phyloP scores from a whole-genome alignment of 345 rosid genomes.

The Mangifera indica region DNA sequence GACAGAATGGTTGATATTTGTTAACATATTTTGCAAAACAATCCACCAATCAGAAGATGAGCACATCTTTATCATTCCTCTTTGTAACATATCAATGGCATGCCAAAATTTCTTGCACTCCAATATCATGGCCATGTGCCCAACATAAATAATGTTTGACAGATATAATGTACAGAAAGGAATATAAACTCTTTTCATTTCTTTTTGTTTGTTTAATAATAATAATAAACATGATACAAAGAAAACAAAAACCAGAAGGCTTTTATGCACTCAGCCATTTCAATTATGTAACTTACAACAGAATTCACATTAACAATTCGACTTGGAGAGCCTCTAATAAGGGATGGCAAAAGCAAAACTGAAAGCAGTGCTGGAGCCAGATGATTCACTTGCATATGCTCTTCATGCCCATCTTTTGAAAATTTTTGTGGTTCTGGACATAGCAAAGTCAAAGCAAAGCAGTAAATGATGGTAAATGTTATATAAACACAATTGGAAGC shows the following conservation, averaged over 20 bases:
- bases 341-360: slow-evolving; percentile 84
- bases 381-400: slow-evolving; percentile 99
- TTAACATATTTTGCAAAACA: neutral
- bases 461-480: slow-evolving; percentile 16
- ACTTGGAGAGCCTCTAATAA: slow-evolving; percentile 90
- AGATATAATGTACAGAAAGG: neutral
- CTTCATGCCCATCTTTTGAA: slow-evolving; percentile 87
- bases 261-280: neutral
- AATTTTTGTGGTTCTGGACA: slow-evolving; percentile 74
- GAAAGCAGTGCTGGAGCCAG: slow-evolving; percentile 91
- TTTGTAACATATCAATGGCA: neutral
- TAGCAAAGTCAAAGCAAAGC: slow-evolving; percentile 22
- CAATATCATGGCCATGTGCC: neutral
- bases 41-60: neutral
- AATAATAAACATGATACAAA: neutral
- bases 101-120: neutral
- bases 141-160: neutral
- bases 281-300: slow-evolving; percentile 63
- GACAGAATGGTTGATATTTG: neutral
- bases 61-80: neutral
- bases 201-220: neutral
- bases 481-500: neutral
- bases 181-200: neutral
- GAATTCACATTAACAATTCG: slow-evolving; percentile 93
- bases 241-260: neutral